Conservation (phyloP, 345 rosid genomes). For the Lepidium africanum region DNA sequence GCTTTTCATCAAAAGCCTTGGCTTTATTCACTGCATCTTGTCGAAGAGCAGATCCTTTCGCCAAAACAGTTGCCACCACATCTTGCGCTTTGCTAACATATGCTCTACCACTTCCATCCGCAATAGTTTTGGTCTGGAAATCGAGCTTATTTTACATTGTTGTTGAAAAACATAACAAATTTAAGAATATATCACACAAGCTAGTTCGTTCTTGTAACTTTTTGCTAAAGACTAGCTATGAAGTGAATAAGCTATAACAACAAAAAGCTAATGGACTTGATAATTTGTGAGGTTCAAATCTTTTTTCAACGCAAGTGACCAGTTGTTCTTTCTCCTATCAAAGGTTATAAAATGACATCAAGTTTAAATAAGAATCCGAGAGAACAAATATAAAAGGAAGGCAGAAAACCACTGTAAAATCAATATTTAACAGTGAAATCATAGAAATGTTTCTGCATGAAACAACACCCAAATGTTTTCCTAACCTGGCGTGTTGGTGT, state of each 20-base stretch:
- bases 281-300: not conserved
- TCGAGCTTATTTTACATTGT: not conserved
- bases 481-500: slow-evolving; percentile 41
- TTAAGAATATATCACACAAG: not conserved
- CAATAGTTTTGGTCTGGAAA: slow-evolving; percentile 43
- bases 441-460: not conserved
- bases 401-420: not conserved
- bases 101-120: slow-evolving; percentile 49
- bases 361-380: not conserved
- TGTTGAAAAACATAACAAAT: not conserved
- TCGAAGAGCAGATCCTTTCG: slow-evolving; percentile 78
- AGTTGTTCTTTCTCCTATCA: not conserved
- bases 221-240: not conserved
- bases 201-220: not conserved
- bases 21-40: slow-evolving; percentile 96
- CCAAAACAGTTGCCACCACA: slow-evolving; percentile 68
- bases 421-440: not conserved
- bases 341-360: not conserved
- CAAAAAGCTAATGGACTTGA: not conserved
- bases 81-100: slow-evolving; percentile 84
- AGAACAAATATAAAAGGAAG: not conserved
- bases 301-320: not conserved
- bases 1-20: slow-evolving; percentile 88
- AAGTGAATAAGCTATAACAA: not conserved
- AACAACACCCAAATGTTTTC: not conserved